These are phyloP conservation scores for Candida dendrica DNA, from an alignment of 805 yeast genomes.

Conservation along the genomic window DNA sequence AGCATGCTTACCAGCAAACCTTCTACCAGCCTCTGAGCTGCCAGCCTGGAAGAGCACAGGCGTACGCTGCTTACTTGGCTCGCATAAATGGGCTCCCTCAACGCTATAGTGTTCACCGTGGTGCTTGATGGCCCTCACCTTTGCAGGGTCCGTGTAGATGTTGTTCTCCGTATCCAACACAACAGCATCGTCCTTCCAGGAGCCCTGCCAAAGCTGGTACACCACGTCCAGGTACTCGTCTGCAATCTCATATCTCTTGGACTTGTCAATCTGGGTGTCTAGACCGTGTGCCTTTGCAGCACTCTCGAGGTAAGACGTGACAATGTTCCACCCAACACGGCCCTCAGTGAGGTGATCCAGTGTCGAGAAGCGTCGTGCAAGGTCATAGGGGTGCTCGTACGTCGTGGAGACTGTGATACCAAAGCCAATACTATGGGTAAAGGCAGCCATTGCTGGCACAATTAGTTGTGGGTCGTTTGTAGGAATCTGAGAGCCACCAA, in stretches of 20 bases:
- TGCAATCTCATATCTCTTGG: conserved; percentile 33
- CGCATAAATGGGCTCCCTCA: conserved; percentile 27
- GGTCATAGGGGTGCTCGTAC: conserved; percentile 34
- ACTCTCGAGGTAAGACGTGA: conserved; percentile 33
- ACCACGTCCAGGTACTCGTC: conserved; percentile 34
- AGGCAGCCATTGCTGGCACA: conserved; percentile 32
- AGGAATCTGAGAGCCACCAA: conserved; percentile 23
- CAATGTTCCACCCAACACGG: conserved; percentile 40
- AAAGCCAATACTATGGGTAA: conserved; percentile 30
- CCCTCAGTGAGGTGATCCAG: conserved; percentile 36
- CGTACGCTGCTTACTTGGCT: conserved; percentile 33
- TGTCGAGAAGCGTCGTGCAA: conserved; percentile 34
- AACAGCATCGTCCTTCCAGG: conserved; percentile 33
- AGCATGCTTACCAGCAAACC: conserved; percentile 36
- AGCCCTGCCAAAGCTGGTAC: conserved; percentile 30
- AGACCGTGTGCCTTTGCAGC: conserved; percentile 29
- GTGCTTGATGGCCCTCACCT: conserved; percentile 30
- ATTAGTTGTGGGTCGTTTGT: conserved; percentile 27
- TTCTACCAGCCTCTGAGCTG: conserved; percentile 31
- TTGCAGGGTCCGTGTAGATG: conserved; percentile 27
- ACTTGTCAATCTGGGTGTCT: conserved; percentile 29
- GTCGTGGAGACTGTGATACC: conserved; percentile 37
- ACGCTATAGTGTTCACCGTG: conserved; percentile 32
- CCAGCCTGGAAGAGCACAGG: conserved; percentile 41
- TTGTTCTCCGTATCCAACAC: conserved; percentile 16